Conservation (phyloP, 2,329 filamentous ascomycete genomes). For the Aspergillus jensenii region DNA sequence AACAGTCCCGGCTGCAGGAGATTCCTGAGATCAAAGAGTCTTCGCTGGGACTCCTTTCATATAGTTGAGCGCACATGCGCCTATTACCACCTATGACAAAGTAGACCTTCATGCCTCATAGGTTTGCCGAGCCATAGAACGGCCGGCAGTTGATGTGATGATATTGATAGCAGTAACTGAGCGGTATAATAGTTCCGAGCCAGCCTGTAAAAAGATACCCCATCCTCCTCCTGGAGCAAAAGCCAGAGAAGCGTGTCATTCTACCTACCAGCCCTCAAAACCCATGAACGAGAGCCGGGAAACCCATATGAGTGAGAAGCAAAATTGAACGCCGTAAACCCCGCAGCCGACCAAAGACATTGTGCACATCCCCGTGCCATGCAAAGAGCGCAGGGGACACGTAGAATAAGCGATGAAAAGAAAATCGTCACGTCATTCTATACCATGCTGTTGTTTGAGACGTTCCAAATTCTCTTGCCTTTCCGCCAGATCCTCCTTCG, state of each 20-base stretch:
- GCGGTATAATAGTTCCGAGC: constrained; percentile 17
- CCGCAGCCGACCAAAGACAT: constrained; percentile 38
- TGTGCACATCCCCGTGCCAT: constrained; percentile 31
- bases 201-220: constrained; percentile 19
- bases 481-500: constrained; percentile 89
- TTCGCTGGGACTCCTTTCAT: not conserved
- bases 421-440: constrained; percentile 70
- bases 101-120: constrained; percentile 7
- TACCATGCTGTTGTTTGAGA: constrained; percentile 95
- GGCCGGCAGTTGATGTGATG: constrained; percentile 21
- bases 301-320: constrained; percentile 32
- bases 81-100: not conserved
- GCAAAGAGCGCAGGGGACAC: constrained; percentile 28
- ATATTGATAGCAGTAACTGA: constrained; percentile 25
- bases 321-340: constrained; percentile 40
- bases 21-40: not conserved
- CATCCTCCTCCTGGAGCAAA: constrained; percentile 21
- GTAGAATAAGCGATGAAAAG: constrained; percentile 29
- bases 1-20: not conserved
- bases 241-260: constrained; percentile 21
- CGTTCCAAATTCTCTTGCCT: constrained; percentile 97
- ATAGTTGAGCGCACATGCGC: not conserved
- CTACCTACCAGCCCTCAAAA: constrained; percentile 29
- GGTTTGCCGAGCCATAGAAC: constrained; percentile 19
- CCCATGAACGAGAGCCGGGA: constrained; percentile 29